Evolutionary conservation across 106 monocot genomes (phyloP).

Genomic region (Acorus calamus): DNA sequence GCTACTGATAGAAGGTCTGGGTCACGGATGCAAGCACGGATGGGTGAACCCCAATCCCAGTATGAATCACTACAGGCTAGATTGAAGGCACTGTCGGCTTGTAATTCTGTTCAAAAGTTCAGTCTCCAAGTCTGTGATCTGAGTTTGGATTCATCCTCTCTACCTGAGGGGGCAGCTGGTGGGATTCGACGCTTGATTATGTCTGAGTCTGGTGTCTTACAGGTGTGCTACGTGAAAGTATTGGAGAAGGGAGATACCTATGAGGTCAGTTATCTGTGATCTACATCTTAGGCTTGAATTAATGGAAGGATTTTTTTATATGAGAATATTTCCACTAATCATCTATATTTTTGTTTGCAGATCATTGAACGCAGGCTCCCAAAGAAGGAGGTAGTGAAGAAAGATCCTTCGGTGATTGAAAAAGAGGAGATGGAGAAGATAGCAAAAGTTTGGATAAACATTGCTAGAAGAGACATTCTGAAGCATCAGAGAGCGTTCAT

Average conservation of each 20-base stretch:
- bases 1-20: slow-evolving; percentile 50
- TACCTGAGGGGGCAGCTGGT: slow-evolving; percentile 97
- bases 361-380: slow-evolving; percentile 95
- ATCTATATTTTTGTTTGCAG: slow-evolving; percentile 26
- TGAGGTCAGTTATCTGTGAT: slow-evolving; percentile 50
- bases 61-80: slow-evolving; percentile 83
- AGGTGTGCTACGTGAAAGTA: slow-evolving; percentile 78
- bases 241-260: slow-evolving; percentile 90
- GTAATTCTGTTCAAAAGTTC: slow-evolving; percentile 49
- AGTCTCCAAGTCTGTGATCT: slow-evolving; percentile 65
- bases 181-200: slow-evolving; percentile 70
- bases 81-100: slow-evolving; percentile 42
- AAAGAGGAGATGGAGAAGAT: slow-evolving; percentile 85
- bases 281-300: background rate
- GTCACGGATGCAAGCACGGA: slow-evolving; percentile 32
- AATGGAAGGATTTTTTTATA: slow-evolving; percentile 2
- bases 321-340: background rate
- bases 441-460: slow-evolving; percentile 65
- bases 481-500: slow-evolving; percentile 66
- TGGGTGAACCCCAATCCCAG: slow-evolving; percentile 65
- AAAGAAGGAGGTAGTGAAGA: slow-evolving; percentile 66
- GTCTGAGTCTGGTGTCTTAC: slow-evolving; percentile 72
- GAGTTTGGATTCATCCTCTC: slow-evolving; percentile 38
- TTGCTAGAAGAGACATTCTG: slow-evolving; percentile 72
- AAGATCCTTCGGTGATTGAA: slow-evolving; percentile 82